Conservation (phyloP, 306 rosid species). For the Rubus parviflorus region DNA sequence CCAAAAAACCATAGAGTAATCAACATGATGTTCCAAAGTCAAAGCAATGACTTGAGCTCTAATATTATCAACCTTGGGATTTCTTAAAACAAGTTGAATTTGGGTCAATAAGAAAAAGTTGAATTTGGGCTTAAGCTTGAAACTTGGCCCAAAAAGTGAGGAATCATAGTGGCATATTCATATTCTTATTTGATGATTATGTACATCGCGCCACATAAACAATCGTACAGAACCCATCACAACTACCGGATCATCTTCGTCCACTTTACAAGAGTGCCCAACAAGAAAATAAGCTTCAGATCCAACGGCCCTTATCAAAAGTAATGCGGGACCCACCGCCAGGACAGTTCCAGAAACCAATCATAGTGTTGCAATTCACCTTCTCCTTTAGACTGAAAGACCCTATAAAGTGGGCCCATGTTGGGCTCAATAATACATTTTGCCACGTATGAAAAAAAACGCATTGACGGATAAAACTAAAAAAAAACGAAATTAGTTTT, state of each 20-base stretch:
- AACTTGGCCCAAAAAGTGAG: too few species aligned
- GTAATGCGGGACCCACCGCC: not conserved
- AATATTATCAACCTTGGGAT: not conserved
- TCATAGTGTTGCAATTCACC: not conserved
- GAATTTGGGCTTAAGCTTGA: not conserved
- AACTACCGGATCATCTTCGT: too few species aligned
- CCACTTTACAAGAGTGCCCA: not conserved
- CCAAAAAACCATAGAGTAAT: not conserved
- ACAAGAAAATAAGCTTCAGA: not conserved
- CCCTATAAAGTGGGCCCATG: not conserved
- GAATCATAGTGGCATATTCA: too few species aligned
- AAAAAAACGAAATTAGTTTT: not conserved
- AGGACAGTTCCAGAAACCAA: not conserved
- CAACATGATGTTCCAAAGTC: not conserved
- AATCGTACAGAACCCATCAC: too few species aligned
- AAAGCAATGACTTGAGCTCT: not conserved
- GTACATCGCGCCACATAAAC: too few species aligned
- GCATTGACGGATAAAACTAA: not conserved
- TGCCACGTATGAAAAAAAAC: conserved; percentile 4
- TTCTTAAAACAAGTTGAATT: too few species aligned
- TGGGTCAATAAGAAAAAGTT: not conserved
- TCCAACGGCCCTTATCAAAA: not conserved
- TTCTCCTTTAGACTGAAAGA: not conserved
- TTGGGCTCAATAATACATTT: not conserved
- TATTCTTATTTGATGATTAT: too few species aligned